Conservation (phyloP, 2,329 filamentous ascomycete species). For the Bipolaris cookei region DNA sequence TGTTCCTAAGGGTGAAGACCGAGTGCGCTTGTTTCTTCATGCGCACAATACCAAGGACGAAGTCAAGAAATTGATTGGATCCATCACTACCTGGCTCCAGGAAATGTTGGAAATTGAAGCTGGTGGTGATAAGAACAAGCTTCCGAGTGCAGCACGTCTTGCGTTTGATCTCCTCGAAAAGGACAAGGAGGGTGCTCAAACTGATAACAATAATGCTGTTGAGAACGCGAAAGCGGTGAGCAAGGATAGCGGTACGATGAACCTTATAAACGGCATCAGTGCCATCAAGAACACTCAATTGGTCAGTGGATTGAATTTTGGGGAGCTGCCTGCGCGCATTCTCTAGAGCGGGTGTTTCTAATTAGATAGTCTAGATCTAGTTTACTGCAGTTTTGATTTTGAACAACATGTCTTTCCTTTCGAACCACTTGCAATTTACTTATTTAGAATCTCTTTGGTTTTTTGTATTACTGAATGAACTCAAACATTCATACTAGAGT, state of each 20-base stretch:
- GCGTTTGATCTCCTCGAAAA: neutral
- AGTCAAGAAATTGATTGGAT: conserved; percentile 39
- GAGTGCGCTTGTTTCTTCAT: conserved; percentile 9
- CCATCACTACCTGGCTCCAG: conserved; percentile 34
- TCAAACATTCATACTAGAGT: too few species aligned
- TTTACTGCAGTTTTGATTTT: neutral
- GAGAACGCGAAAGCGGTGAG: neutral
- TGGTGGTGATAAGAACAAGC: neutral
- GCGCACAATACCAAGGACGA: conserved; percentile 58
- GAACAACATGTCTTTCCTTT: neutral
- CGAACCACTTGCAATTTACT: too few species aligned
- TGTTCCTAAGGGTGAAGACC: conserved; percentile 9
- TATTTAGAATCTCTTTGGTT: too few species aligned
- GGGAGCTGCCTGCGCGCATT: neutral
- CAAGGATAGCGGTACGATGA: neutral
- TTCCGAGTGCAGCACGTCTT: neutral
- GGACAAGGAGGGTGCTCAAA: neutral
- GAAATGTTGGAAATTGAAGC: conserved; percentile 35
- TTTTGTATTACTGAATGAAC: too few species aligned
- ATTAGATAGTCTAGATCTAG: neutral
- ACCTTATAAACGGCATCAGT: neutral
- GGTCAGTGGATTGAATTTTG: neutral
- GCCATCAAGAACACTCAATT: neutral
- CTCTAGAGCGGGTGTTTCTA: neutral
- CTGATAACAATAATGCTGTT: neutral